Conservation (phyloP, 2,329 filamentous ascomycete species). For the Monilinia fructicola region DNA sequence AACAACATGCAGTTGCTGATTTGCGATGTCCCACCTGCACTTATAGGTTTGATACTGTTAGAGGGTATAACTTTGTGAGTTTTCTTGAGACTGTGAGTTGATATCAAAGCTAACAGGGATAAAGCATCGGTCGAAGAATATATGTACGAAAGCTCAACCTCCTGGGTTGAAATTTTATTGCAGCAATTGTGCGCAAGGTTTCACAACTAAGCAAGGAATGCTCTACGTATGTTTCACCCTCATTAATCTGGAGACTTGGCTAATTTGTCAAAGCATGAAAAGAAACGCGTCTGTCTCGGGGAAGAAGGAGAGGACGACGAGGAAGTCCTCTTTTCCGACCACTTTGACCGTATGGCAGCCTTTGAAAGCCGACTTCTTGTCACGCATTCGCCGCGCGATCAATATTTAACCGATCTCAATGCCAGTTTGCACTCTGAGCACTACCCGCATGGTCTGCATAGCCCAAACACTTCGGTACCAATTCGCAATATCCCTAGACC, state of each 20-base stretch:
- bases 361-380: background rate
- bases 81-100: background rate
- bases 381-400: background rate
- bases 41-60: constrained; percentile 17
- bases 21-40: constrained; percentile 15
- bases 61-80: constrained; percentile 24
- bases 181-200: constrained; percentile 25
- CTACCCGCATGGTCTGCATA: background rate
- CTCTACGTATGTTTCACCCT: constrained; percentile 29
- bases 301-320: constrained; percentile 11
- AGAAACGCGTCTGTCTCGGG: constrained; percentile 23
- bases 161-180: constrained; percentile 17
- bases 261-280: constrained; percentile 20
- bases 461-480: background rate
- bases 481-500: constrained; percentile 23
- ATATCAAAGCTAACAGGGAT: background rate
- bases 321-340: background rate
- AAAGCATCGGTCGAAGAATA: constrained; percentile 26
- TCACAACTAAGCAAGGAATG: constrained; percentile 29
- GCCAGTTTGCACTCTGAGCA: background rate
- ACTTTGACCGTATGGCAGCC: constrained; percentile 5
- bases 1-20: background rate
- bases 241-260: background rate
- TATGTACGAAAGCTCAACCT: constrained; percentile 23
- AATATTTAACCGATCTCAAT: background rate